A percentile compares a stretch with the other conserved stretches of the same genome.
phyloP scores from a whole-genome alignment of 1,139 yeast genomes.

The Magnusiomyces magnusii region DNA sequence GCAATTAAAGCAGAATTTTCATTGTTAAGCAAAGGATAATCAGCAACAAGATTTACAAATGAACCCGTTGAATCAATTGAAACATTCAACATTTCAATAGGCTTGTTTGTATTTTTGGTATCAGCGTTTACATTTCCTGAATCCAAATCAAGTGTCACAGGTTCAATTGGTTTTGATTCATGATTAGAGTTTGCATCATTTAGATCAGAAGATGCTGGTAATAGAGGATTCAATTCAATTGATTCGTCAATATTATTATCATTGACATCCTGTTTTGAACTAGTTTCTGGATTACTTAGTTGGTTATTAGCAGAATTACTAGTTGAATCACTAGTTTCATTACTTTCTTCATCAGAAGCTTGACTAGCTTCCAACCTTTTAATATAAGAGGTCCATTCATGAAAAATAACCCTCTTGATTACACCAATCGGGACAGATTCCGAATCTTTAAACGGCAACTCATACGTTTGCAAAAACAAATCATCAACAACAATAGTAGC shows the following conservation, averaged over 20 bases:
- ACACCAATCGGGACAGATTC: constrained; percentile 20
- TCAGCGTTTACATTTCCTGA: background rate
- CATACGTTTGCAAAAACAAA: constrained; percentile 19
- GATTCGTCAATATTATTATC: background rate
- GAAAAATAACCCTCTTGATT: constrained; percentile 20
- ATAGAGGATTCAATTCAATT: background rate
- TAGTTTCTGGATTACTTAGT: no score
- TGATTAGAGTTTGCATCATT: background rate
- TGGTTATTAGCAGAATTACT: background rate
- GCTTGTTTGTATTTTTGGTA: background rate
- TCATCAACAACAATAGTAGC: constrained; percentile 20
- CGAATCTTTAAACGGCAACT: constrained; percentile 19
- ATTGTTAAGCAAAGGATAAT: background rate
- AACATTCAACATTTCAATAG: background rate
- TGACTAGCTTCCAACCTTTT: no score
- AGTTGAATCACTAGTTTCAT: background rate
- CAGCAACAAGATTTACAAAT: background rate
- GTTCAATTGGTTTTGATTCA: background rate
- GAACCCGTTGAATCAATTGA: background rate
- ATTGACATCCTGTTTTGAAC: no score
- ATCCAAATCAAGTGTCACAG: background rate
- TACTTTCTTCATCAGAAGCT: no score
- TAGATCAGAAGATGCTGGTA: background rate
- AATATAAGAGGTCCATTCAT: constrained; percentile 10
- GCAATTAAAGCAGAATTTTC: background rate